Evolutionary conservation across 148 eudicot species (phyloP).

Genomic region (Dysphania ambrosioides): DNA sequence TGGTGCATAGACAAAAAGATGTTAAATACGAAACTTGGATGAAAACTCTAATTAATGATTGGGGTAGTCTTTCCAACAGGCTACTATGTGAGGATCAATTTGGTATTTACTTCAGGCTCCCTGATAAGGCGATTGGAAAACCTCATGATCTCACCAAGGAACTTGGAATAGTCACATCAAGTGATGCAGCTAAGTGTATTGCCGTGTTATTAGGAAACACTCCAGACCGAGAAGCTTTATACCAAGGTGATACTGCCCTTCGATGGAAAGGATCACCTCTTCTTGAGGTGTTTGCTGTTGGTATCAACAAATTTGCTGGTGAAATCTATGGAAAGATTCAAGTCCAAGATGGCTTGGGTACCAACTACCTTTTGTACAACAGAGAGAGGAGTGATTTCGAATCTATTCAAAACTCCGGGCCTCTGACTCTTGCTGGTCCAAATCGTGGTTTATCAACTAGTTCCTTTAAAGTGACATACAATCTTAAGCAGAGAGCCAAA

Average conservation of each 20-base stretch:
- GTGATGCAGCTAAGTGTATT: slow-evolving; percentile 8
- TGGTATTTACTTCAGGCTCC: slow-evolving; percentile 8
- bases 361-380: slow-evolving; percentile 1
- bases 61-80: slow-evolving; percentile 3
- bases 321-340: slow-evolving; percentile 10
- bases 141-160: background rate
- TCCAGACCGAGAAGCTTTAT: background rate
- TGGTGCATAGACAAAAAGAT: background rate
- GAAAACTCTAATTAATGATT: background rate
- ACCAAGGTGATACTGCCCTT: background rate
- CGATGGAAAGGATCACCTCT: slow-evolving; percentile 4
- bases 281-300: slow-evolving; percentile 6
- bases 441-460: background rate
- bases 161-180: slow-evolving; percentile 7
- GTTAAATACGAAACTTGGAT: slow-evolving; percentile 6
- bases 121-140: background rate
- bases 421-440: slow-evolving; percentile 7
- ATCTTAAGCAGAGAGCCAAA: too few relatives aligned
- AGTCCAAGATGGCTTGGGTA: slow-evolving; percentile 10
- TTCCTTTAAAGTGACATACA: background rate
- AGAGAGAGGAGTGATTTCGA: slow-evolving; percentile 10
- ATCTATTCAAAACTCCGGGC: too few relatives aligned
- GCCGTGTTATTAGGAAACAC: slow-evolving; percentile 7
- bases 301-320: slow-evolving; percentile 1
- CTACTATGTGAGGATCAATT: slow-evolving; percentile 14